phyloP scores from a whole-genome alignment of 2,329 filamentous ascomycete genomes.

The Aschersonia sp. region DNA sequence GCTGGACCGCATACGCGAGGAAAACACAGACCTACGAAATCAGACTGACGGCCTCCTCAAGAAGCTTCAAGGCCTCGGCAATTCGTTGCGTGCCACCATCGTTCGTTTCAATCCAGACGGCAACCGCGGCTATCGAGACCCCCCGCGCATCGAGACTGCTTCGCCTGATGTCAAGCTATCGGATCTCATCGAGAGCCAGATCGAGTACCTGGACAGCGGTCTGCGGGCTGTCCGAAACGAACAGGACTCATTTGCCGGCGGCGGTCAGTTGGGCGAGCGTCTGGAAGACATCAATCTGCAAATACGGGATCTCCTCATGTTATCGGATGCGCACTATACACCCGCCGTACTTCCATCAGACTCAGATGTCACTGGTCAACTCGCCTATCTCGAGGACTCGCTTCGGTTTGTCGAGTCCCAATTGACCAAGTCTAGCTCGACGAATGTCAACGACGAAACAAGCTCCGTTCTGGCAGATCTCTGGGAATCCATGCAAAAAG shows the following conservation, averaged over 20 bases:
- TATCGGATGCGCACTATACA: slow-evolving; percentile 31
- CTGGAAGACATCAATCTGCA: slow-evolving; percentile 50
- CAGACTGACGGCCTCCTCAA: slow-evolving; percentile 21
- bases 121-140: slow-evolving; percentile 28
- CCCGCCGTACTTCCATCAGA: slow-evolving; percentile 43
- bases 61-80: slow-evolving; percentile 54
- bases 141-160: slow-evolving; percentile 18
- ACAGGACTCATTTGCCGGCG: slow-evolving; percentile 25
- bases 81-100: slow-evolving; percentile 51
- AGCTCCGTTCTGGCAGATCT: slow-evolving; percentile 38
- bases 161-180: slow-evolving; percentile 23
- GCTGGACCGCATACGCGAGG: slow-evolving; percentile 28
- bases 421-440: slow-evolving; percentile 19
- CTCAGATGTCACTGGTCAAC: slow-evolving; percentile 48
- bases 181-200: slow-evolving; percentile 37
- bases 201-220: slow-evolving; percentile 58
- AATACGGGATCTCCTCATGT: slow-evolving; percentile 42
- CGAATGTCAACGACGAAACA: slow-evolving; percentile 32
- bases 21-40: slow-evolving; percentile 23
- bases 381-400: slow-evolving; percentile 51
- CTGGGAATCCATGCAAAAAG: slow-evolving; percentile 40
- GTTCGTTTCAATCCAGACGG: slow-evolving; percentile 44
- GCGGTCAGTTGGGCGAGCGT: slow-evolving; percentile 31
- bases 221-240: slow-evolving; percentile 46
- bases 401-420: slow-evolving; percentile 34